Evolutionary conservation across 2,329 filamentous ascomycete species (phyloP).

Genomic region (Clarireedia monteithiana): DNA sequence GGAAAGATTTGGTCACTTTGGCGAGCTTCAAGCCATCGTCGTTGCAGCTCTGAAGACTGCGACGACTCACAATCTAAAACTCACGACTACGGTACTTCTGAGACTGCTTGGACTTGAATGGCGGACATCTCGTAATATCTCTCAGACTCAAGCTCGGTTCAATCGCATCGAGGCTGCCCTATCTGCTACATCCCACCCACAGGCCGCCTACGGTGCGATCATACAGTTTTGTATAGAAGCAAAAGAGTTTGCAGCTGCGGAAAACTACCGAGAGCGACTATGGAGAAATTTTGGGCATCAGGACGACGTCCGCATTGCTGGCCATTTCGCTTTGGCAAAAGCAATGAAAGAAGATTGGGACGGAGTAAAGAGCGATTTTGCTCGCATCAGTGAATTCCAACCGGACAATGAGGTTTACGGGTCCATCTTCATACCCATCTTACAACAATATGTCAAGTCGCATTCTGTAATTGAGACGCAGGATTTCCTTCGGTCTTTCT

Average conservation of each 20-base stretch:
- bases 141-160: slow-evolving; percentile 19
- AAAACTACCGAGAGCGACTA: slow-evolving; percentile 18
- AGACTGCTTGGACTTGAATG: slow-evolving; percentile 24
- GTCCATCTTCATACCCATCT: slow-evolving; percentile 22
- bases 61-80: slow-evolving; percentile 11
- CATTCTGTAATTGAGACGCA: slow-evolving; percentile 25
- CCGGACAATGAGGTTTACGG: slow-evolving; percentile 14
- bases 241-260: slow-evolving; percentile 18
- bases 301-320: slow-evolving; percentile 20
- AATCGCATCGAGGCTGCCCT: slow-evolving; percentile 16
- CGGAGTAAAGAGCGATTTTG: slow-evolving; percentile 22
- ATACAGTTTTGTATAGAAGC: slow-evolving; percentile 28
- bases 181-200: slow-evolving; percentile 14
- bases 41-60: slow-evolving; percentile 16
- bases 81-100: slow-evolving; percentile 21
- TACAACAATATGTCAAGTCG: slow-evolving; percentile 23
- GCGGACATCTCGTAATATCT: slow-evolving; percentile 21
- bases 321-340: slow-evolving; percentile 27
- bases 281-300: slow-evolving; percentile 2
- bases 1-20: slow-evolving; percentile 11
- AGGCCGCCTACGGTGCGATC: slow-evolving; percentile 23
- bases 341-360: slow-evolving; percentile 26
- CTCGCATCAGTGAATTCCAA: slow-evolving; percentile 15
- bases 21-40: slow-evolving; percentile 21
- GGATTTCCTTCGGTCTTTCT: slow-evolving; percentile 21